Conservation (phyloP, 2,329 filamentous ascomycete species). For the Pseudogymnoascus sp. region DNA sequence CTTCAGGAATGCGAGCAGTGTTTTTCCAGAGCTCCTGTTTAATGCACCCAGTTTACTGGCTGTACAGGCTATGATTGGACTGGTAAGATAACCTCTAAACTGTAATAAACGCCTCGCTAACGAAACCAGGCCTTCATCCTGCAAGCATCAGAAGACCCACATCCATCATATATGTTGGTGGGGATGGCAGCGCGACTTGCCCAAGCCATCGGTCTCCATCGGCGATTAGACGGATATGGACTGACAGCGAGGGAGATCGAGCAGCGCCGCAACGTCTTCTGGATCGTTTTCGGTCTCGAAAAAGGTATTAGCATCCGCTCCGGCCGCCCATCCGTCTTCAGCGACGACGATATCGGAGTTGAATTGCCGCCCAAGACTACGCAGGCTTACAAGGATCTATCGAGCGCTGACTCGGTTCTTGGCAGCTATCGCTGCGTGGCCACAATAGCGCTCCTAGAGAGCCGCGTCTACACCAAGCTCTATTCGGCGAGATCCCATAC, state of each 20-base stretch:
- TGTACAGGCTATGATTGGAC: constrained; percentile 20
- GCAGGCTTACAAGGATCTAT: constrained; percentile 14
- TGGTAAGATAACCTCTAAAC: constrained; percentile 12
- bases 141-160: constrained; percentile 14
- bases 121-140: constrained; percentile 7
- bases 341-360: constrained; percentile 22
- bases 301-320: constrained; percentile 15
- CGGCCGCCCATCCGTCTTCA: constrained; percentile 21
- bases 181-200: constrained; percentile 16
- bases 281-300: constrained; percentile 20
- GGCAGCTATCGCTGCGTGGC: constrained; percentile 10
- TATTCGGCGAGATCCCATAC: constrained; percentile 22
- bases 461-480: constrained; percentile 20
- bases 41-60: constrained; percentile 17
- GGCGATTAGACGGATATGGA: constrained; percentile 15
- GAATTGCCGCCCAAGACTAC: constrained; percentile 18
- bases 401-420: background rate
- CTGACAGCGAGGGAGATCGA: constrained; percentile 16
- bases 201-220: constrained; percentile 21
- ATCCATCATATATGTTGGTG: constrained; percentile 17
- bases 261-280: constrained; percentile 22
- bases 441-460: constrained; percentile 18
- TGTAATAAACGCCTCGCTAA: background rate
- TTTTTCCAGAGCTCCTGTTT: constrained; percentile 20
- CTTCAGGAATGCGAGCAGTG: constrained; percentile 20